Conservation (phyloP, 1,139 yeast genomes). For the Nakaseomyces delphensis region DNA sequence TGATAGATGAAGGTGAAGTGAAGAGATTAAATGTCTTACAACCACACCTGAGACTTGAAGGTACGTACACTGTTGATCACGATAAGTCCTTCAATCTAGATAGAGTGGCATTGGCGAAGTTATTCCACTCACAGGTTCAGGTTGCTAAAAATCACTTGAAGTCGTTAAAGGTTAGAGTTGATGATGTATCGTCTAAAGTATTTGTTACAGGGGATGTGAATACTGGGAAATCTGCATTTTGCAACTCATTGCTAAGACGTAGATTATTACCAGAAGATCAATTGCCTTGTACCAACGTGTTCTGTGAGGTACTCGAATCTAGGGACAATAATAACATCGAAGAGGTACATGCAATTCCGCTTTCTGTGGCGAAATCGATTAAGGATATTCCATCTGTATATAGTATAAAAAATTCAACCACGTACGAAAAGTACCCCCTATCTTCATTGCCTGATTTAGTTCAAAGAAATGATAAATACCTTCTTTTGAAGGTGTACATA, state of each 20-base stretch:
- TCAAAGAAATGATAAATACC: slow-evolving; percentile 60
- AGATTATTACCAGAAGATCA: slow-evolving; percentile 88
- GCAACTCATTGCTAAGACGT: slow-evolving; percentile 79
- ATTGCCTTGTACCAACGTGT: slow-evolving; percentile 94
- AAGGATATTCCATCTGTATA: slow-evolving; percentile 35
- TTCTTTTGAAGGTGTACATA: slow-evolving; percentile 71
- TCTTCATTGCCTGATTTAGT: slow-evolving; percentile 61
- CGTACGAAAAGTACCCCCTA: slow-evolving; percentile 51
- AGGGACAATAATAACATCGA: slow-evolving; percentile 65
- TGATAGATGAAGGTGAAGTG: slow-evolving; percentile 12
- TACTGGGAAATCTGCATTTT: slow-evolving; percentile 93
- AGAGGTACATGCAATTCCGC: slow-evolving; percentile 89
- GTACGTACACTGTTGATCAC: slow-evolving; percentile 14
- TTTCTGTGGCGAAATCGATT: slow-evolving; percentile 36
- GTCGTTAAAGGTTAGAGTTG: slow-evolving; percentile 75
- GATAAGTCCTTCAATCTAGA: slow-evolving; percentile 19
- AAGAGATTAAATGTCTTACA: slow-evolving; percentile 20
- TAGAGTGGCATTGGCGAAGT: slow-evolving; percentile 23
- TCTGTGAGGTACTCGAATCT: slow-evolving; percentile 89
- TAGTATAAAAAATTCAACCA: slow-evolving; percentile 50
- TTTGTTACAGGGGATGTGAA: slow-evolving; percentile 95
- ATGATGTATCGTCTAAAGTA: slow-evolving; percentile 87
- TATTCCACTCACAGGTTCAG: slow-evolving; percentile 24
- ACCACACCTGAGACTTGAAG: slow-evolving; percentile 27
- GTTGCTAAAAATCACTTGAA: slow-evolving; percentile 53